These are phyloP conservation scores for Eucalyptus caleyi DNA, from an alignment of 345 rosid species.

Conservation along the genomic window DNA sequence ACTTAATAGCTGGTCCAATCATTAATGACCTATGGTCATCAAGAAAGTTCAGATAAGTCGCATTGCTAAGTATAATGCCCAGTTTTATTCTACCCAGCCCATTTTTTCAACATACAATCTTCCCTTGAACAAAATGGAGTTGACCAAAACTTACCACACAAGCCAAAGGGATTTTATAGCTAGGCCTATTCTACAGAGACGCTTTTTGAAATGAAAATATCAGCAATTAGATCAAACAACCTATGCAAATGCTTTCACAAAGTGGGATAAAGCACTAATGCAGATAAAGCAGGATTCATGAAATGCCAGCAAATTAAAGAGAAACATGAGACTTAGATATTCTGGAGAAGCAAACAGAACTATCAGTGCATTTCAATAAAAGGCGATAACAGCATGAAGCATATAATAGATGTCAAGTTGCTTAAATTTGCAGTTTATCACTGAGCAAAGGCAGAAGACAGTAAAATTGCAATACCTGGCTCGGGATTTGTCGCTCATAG, in stretches of 20 bases:
- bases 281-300: neutral
- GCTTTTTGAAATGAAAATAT: neutral
- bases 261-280: neutral
- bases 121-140: neutral
- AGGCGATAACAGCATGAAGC: neutral
- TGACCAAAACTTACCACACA: neutral
- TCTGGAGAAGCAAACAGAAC: neutral
- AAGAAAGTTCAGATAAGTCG: neutral
- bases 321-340: neutral
- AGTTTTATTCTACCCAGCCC: neutral
- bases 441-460: neutral
- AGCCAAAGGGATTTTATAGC: neutral
- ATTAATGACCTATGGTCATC: neutral
- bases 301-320: neutral
- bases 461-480: slow-evolving; percentile 55
- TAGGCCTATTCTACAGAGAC: neutral
- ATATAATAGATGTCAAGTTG: neutral
- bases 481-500: slow-evolving; percentile 71
- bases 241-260: neutral
- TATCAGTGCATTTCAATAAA: neutral
- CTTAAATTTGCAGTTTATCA: neutral
- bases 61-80: neutral
- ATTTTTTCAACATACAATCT: neutral
- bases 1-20: neutral
- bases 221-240: neutral